Evolutionary conservation across 441 rosid species (phyloP), one percentile per base, ranked within the genome.

Genomic region (Syzygium malaccense): DNA sequence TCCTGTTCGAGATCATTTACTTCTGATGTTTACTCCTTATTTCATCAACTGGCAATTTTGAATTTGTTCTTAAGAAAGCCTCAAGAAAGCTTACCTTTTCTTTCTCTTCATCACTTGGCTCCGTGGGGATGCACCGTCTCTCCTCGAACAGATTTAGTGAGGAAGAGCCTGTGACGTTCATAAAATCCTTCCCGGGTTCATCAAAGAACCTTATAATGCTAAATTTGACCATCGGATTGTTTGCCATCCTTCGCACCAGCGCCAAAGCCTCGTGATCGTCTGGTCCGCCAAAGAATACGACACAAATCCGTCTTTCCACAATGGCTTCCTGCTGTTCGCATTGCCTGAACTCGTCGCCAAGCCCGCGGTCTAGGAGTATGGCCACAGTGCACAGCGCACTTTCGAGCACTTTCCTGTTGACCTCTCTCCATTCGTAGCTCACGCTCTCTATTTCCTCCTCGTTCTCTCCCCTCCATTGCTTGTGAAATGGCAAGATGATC

Each of bases 311-410:
- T 89, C 86, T 89, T 3, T 20, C 37, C 55, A 8, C 30, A 19
- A 58, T 28, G 19, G 75, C 51, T 1, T 86, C 49, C 13, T 87
- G 60, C 41, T 75, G 89, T 7, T 48, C 55, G 17, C 26, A 85
- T 53, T 79, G 25, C 14, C 49, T 56, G 25, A 80, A 19, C 19
- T 48, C 49, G n/a, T 49, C 55, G 9, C 89, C 88, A 19, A 89
- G 85, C 8, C 94, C 91, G 51, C 90, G 92, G 83, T 94, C 93
- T 17, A 94, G 88, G 5, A 94, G 91, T 55, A 94, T 66, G 1
- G 94, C 95, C 37, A 94, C 94, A 0, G 95, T 86, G 86, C 95
- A 93, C 1, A 93, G 91, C 17, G 95, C 93, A 7, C 20, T 86
- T 10, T 86, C 87, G 4, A 93, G 88, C 53, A 94, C 94, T 55